Evolutionary conservation across 2,329 filamentous ascomycete genomes (phyloP).

Genomic region (Penicillium sp.): DNA sequence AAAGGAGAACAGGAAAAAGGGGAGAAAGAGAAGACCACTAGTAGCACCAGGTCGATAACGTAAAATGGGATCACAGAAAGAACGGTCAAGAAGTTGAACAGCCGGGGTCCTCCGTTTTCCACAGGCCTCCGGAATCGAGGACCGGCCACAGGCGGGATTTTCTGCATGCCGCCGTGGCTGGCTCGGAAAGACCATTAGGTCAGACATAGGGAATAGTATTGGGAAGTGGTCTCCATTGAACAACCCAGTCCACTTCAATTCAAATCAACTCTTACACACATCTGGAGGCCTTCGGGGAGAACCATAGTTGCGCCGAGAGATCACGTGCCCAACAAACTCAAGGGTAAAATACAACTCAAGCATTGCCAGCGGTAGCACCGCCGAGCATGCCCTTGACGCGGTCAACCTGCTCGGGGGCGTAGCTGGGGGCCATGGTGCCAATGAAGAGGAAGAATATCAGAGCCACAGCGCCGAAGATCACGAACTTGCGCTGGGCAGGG

Average conservation of each 20-base stretch:
- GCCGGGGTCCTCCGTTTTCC: slow-evolving; percentile 13
- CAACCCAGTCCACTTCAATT: background rate
- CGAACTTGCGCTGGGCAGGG: slow-evolving; percentile 76
- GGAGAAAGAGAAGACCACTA: slow-evolving; percentile 15
- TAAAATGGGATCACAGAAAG: slow-evolving; percentile 18
- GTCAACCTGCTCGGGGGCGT: slow-evolving; percentile 41
- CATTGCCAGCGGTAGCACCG: slow-evolving; percentile 37
- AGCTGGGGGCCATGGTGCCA: slow-evolving; percentile 62
- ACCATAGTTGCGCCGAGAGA: background rate
- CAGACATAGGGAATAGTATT: background rate
- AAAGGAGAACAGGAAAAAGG: background rate
- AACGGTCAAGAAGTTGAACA: slow-evolving; percentile 19
- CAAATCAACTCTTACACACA: background rate
- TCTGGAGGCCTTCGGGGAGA: background rate
- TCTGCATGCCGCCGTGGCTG: slow-evolving; percentile 39
- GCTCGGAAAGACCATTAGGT: slow-evolving; percentile 13
- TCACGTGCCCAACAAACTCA: background rate
- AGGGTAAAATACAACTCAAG: slow-evolving; percentile 25
- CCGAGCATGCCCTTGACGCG: slow-evolving; percentile 43
- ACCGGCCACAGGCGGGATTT: slow-evolving; percentile 35
- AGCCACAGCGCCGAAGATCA: slow-evolving; percentile 68
- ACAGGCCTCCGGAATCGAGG: slow-evolving; percentile 19
- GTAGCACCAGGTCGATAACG: slow-evolving; percentile 15
- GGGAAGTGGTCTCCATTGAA: background rate
- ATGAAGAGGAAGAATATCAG: slow-evolving; percentile 73